Evolutionary conservation across 345 rosid species (phyloP).

Genomic region (Kernera saxatilis): DNA sequence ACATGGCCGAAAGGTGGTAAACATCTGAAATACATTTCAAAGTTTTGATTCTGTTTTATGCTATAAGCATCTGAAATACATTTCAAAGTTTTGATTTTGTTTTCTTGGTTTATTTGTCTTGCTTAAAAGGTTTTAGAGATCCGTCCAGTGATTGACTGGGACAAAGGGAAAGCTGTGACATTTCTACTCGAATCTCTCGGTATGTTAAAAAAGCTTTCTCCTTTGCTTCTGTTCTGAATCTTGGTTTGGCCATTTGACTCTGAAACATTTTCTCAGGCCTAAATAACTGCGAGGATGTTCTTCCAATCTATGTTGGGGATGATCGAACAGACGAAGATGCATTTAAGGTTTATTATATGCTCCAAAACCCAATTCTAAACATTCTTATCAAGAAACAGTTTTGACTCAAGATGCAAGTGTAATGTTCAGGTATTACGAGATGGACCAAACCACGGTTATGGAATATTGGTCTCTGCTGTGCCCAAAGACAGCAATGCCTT

Average conservation of each 20-base stretch:
- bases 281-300: slow-evolving; percentile 63
- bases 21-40: not conserved
- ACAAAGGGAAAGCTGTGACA: slow-evolving; percentile 89
- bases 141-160: slow-evolving; percentile 90
- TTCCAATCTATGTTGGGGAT: slow-evolving; percentile 95
- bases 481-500: slow-evolving; percentile 82
- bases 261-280: slow-evolving; percentile 41
- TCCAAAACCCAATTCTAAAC: not conserved
- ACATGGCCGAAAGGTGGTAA: slow-evolving; percentile 68
- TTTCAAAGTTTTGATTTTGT: not conserved
- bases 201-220: slow-evolving; percentile 12
- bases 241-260: not conserved
- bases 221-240: not conserved
- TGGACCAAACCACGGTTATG: slow-evolving; percentile 58
- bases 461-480: slow-evolving; percentile 71
- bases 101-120: not conserved
- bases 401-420: not conserved
- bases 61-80: too few species aligned
- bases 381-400: not conserved
- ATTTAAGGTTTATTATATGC: slow-evolving; percentile 46
- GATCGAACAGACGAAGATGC: slow-evolving; percentile 99
- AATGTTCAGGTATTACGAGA: slow-evolving; percentile 65
- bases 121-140: slow-evolving; percentile 75
- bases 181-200: slow-evolving; percentile 96
- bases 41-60: not conserved